Conservation (phyloP, 129 eudicot genomes). For the Flaveria ramosissima region DNA sequence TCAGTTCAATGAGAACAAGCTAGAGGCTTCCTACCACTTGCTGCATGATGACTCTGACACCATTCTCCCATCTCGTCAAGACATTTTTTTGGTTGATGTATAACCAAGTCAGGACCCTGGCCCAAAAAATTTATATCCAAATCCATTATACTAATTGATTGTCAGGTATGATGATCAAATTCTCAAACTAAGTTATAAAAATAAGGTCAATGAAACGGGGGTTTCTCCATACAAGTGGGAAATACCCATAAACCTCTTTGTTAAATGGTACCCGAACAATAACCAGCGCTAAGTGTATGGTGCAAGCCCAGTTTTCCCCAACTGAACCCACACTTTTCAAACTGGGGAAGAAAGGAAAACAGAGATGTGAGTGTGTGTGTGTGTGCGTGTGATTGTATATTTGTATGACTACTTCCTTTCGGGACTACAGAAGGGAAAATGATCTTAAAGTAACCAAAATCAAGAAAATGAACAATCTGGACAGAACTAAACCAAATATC, state of each 20-base stretch:
- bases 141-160: not conserved
- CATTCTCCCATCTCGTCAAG: slow-evolving; percentile 91
- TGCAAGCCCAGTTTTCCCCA: not conserved
- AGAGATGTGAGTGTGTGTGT: not conserved
- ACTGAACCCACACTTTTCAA: not conserved
- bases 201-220: not conserved
- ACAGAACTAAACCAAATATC: not conserved
- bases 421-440: not conserved
- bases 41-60: slow-evolving; percentile 92
- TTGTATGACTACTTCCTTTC: not conserved
- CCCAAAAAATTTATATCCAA: not conserved
- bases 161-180: not conserved
- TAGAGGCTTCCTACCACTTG: slow-evolving; percentile 67
- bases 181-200: slow-evolving; percentile 8
- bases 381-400: not conserved
- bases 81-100: slow-evolving; percentile 84
- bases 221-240: not conserved
- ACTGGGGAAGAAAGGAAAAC: not conserved
- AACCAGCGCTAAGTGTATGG: not conserved
- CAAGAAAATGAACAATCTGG: not conserved
- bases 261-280: not conserved
- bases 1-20: not conserved
- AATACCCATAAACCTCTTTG: not conserved
- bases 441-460: not conserved
- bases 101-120: slow-evolving; percentile 93